Percentiles rank a stretch among this genome's conserved stretches.
Evolutionary conservation across 2,329 filamentous ascomycete genomes (phyloP).

Genomic region (Arthrobotrys pseudoclavata): DNA sequence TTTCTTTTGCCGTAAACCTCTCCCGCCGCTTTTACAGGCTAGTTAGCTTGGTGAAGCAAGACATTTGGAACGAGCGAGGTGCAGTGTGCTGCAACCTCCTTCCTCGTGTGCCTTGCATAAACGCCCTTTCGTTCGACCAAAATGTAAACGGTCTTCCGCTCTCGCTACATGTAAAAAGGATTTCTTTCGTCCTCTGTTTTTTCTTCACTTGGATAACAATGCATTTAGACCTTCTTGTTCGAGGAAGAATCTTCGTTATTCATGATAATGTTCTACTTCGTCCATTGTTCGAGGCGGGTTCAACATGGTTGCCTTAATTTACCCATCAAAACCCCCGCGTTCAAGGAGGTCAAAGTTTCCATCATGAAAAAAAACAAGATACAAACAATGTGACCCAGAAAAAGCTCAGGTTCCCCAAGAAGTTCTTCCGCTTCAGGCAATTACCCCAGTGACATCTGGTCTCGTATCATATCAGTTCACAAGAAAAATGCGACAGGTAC

Average conservation of each 20-base stretch:
- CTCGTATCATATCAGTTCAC: conserved; percentile 56
- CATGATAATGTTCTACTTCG: not conserved
- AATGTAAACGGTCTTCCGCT: too few relatives aligned
- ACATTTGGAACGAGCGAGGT: conserved; percentile 22
- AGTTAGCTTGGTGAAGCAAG: conserved; percentile 6
- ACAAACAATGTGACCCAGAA: not conserved
- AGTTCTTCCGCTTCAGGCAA: conserved; percentile 24
- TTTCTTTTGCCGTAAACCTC: conserved; percentile 1
- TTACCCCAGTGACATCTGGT: conserved; percentile 35
- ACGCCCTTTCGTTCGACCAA: too few relatives aligned
- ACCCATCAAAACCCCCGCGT: conserved; percentile 6
- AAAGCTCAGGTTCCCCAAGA: conserved; percentile 1
- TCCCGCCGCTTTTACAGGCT: not conserved
- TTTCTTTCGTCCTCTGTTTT: not conserved
- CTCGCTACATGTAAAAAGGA: not conserved
- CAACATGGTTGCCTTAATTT: conserved; percentile 1
- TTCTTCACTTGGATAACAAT: not conserved
- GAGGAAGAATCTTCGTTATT: not conserved
- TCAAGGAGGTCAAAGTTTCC: conserved; percentile 17
- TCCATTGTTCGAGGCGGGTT: conserved; percentile 3
- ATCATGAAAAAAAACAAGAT: not conserved
- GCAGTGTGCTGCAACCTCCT: conserved; percentile 17
- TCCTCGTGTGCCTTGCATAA: conserved; percentile 31
- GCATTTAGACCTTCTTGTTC: conserved; percentile 8
- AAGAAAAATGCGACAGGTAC: conserved; percentile 22